Percentiles rank a stretch among this genome's conserved stretches.
Conservation (phyloP, 2,329 filamentous ascomycete genomes). For the Xylariaceae sp. region DNA sequence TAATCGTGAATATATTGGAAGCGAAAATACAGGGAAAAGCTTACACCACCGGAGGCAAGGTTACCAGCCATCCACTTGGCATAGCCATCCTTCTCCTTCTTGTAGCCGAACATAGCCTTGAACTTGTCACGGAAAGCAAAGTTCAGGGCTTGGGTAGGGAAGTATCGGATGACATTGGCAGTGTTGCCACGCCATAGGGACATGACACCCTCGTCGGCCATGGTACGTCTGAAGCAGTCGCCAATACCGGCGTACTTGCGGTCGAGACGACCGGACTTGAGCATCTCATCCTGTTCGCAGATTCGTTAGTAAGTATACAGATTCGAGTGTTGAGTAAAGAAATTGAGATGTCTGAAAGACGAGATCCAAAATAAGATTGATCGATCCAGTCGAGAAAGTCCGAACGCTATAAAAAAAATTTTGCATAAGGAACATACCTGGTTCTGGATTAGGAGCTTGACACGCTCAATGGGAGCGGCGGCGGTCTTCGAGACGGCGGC, state of each 20-base stretch:
- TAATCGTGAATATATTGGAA: constrained; percentile 10
- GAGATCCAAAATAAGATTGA: too few species aligned
- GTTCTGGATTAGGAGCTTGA: constrained; percentile 99
- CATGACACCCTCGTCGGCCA: constrained; percentile 88
- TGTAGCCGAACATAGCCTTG: constrained; percentile 99
- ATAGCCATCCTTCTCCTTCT: constrained; percentile 99
- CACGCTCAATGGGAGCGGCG: constrained; percentile 99
- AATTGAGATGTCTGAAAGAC: not conserved
- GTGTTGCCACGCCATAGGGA: constrained; percentile 99
- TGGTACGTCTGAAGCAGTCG: constrained; percentile 96
- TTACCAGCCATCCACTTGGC: constrained; percentile 99
- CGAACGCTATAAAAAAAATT: not conserved
- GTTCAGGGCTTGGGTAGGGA: constrained; percentile 99
- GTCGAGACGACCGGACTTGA: constrained; percentile 97
- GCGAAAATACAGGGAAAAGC: constrained; percentile 45
- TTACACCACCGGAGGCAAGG: constrained; percentile 99
- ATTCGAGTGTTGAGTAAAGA: constrained; percentile 40
- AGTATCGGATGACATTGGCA: constrained; percentile 99
- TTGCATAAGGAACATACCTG: constrained; percentile 73
- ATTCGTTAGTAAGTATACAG: not conserved
- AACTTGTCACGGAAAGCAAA: constrained; percentile 99
- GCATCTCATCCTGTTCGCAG: constrained; percentile 90
- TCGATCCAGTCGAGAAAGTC: too few species aligned
- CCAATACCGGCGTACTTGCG: constrained; percentile 92
- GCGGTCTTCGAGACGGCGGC: constrained; percentile 99